These are phyloP conservation scores for Magnolia officinalis DNA, from an alignment of 164 flowering plant species.

Conservation along the genomic window DNA sequence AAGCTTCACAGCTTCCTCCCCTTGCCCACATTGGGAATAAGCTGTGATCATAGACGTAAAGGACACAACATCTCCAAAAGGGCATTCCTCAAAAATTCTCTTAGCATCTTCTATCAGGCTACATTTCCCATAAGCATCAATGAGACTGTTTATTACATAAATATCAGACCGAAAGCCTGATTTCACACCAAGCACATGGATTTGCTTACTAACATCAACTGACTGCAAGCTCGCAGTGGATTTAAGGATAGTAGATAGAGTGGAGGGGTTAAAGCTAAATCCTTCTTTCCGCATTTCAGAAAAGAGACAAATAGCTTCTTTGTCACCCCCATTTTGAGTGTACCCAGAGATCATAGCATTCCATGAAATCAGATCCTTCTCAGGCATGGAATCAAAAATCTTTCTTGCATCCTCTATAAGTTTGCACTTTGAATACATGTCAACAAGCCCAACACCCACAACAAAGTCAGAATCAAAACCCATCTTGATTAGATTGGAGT, in stretches of 20 bases:
- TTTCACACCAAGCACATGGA: conserved; percentile 54
- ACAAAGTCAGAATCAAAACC: conserved; percentile 42
- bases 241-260: conserved; percentile 52
- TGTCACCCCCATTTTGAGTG: conserved; percentile 46
- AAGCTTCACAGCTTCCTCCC: conserved; percentile 79
- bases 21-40: conserved; percentile 60
- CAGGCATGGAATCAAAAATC: conserved; percentile 38
- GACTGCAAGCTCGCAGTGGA: conserved; percentile 49
- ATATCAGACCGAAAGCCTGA: conserved; percentile 44
- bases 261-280: conserved; percentile 54
- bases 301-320: conserved; percentile 50
- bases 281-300: conserved; percentile 34
- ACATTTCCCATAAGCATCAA: conserved; percentile 75
- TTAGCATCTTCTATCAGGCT: conserved; percentile 40
- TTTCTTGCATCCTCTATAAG: conserved; percentile 45
- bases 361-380: conserved; percentile 53
- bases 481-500: conserved; percentile 50
- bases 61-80: conserved; percentile 48
- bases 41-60: conserved; percentile 71
- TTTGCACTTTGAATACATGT: conserved; percentile 67
- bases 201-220: conserved; percentile 31
- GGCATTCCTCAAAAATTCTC: conserved; percentile 44
- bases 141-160: conserved; percentile 56
- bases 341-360: conserved; percentile 71
- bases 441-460: conserved; percentile 62